phyloP scores from a whole-genome alignment of 1,139 yeast genomes.

The Lodderomyces jiufengensis region DNA sequence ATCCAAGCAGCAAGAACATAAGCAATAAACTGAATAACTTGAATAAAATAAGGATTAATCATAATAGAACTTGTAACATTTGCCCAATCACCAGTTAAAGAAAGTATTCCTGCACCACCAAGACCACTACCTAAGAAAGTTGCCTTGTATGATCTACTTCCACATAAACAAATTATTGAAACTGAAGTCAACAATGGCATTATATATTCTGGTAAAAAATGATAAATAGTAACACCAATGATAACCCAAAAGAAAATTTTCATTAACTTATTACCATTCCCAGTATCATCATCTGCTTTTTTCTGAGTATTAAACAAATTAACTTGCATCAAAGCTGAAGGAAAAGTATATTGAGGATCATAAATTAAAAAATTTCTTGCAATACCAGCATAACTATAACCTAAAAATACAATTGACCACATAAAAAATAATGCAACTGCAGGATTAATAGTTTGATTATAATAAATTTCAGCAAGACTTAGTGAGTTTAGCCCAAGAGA shows the following conservation, averaged over 20 bases:
- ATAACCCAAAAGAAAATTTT: constrained; percentile 30
- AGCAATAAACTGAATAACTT: constrained; percentile 39
- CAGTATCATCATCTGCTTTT: constrained; percentile 17
- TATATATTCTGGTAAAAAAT: constrained; percentile 40
- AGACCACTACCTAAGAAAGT: constrained; percentile 45
- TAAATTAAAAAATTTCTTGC: constrained; percentile 38
- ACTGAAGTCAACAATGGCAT: constrained; percentile 42
- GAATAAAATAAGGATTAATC: constrained; percentile 47
- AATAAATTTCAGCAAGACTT: constrained; percentile 41
- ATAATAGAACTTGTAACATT: constrained; percentile 42
- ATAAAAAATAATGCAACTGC: constrained; percentile 36
- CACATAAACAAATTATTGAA: constrained; percentile 43
- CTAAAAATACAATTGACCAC: constrained; percentile 48
- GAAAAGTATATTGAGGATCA: constrained; percentile 46
- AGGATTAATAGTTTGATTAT: constrained; percentile 29
- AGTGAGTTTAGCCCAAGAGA: constrained; percentile 41
- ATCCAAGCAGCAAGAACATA: constrained; percentile 42
- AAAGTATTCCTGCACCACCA: constrained; percentile 45
- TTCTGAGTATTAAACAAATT: constrained; percentile 37
- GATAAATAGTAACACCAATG: constrained; percentile 35
- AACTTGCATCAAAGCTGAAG: constrained; percentile 47
- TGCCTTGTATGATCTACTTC: constrained; percentile 31
- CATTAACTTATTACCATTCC: constrained; percentile 28
- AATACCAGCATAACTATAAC: constrained; percentile 45
- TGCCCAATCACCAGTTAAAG: constrained; percentile 45